phyloP scores from a whole-genome alignment of 257 asterid genomes.

The Nicotiana sylvestris region DNA sequence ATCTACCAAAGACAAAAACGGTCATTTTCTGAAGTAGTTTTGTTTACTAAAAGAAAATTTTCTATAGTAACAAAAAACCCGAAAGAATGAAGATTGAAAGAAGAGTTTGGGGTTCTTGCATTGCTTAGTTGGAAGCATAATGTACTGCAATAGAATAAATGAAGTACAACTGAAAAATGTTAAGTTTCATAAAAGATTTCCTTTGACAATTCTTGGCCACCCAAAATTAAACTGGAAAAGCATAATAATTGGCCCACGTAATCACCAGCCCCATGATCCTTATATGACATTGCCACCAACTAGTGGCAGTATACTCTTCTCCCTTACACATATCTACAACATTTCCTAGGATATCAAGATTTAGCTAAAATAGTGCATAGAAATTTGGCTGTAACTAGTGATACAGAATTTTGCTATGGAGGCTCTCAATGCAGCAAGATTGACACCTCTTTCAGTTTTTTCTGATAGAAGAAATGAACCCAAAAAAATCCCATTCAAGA shows the following conservation, averaged over 20 bases:
- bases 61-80: too few relatives aligned
- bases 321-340: conserved; percentile 2
- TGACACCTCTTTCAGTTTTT: conserved; percentile 73
- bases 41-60: too few relatives aligned
- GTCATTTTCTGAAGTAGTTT: too few relatives aligned
- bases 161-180: not conserved
- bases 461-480: conserved; percentile 57
- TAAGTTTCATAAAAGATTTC: not conserved
- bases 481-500: conserved; percentile 41
- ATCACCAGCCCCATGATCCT: not conserved
- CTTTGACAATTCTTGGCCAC: not conserved
- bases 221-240: not conserved
- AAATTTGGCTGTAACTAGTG: too few relatives aligned
- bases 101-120: too few relatives aligned
- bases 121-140: not conserved
- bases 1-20: too few relatives aligned
- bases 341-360: not conserved
- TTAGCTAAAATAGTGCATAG: not conserved
- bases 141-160: not conserved
- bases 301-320: not conserved
- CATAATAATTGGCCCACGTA: not conserved
- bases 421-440: conserved; percentile 71
- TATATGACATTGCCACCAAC: not conserved
- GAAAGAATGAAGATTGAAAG: too few relatives aligned
- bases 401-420: conserved; percentile 45